phyloP scores from a whole-genome alignment of 202 grass and related monocot genomes.

The Zoysia matrella region DNA sequence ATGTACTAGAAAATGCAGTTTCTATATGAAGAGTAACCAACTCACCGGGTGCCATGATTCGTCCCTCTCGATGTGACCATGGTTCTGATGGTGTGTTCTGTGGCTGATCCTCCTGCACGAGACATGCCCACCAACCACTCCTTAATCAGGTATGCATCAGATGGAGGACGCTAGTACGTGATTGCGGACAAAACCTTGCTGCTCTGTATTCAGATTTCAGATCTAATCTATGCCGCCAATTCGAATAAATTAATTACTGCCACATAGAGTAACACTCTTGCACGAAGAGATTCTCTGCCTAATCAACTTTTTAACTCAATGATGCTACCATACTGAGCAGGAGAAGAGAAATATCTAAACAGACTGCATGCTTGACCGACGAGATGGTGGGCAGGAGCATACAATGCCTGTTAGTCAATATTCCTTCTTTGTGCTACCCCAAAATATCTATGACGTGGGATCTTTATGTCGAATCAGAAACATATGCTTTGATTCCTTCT shows the following conservation, averaged over 20 bases:
- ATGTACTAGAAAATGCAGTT: not conserved
- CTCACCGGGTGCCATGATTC: slow-evolving; percentile 93
- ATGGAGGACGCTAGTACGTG: not conserved
- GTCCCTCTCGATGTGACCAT: slow-evolving; percentile 83
- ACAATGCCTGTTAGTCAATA: too few relatives aligned
- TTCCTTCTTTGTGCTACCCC: not conserved
- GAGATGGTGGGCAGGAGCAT: not conserved
- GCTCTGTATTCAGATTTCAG: not conserved
- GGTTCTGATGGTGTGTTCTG: slow-evolving; percentile 87
- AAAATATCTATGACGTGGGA: not conserved
- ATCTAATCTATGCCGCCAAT: not conserved
- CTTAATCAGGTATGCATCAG: not conserved
- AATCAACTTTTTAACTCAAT: not conserved
- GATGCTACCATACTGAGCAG: not conserved
- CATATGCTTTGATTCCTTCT: not conserved
- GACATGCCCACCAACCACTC: not conserved
- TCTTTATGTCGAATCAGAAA: not conserved
- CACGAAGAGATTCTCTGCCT: not conserved
- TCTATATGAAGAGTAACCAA: not conserved
- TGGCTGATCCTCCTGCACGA: slow-evolving; percentile 85
- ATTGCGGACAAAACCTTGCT: not conserved
- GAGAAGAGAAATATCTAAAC: not conserved
- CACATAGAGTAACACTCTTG: not conserved
- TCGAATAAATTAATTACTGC: too few relatives aligned
- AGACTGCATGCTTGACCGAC: not conserved